phyloP scores from a whole-genome alignment of 805 yeast genomes.

The Priceomyces haplophilus region DNA sequence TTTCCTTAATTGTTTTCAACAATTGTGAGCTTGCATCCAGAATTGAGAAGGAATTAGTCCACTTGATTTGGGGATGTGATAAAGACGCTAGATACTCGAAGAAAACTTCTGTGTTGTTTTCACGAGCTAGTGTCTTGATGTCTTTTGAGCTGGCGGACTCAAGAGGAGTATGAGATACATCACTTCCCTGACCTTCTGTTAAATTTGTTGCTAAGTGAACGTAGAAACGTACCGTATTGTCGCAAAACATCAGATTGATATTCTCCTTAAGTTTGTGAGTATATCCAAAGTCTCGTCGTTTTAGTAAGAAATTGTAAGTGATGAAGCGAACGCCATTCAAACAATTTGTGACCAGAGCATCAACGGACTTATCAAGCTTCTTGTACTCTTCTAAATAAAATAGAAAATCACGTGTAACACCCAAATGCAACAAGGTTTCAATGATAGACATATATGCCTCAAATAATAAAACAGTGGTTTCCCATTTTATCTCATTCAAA shows the following conservation, averaged over 20 bases:
- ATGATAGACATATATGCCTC: conserved; percentile 40
- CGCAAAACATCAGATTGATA: background rate
- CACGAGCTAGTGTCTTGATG: background rate
- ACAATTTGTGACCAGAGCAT: conserved; percentile 21
- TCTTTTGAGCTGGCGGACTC: too few relatives aligned
- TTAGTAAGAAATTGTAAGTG: conserved; percentile 12
- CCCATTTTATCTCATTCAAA: conserved; percentile 31
- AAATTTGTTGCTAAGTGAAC: background rate
- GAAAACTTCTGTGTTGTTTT: background rate
- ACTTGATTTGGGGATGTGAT: background rate
- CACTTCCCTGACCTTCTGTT: background rate
- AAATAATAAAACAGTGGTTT: conserved; percentile 32
- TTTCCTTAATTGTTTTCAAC: conserved; percentile 2
- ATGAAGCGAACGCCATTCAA: conserved; percentile 16
- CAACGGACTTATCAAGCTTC: conserved; percentile 29
- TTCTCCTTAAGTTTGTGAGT: background rate
- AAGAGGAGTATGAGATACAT: too few relatives aligned
- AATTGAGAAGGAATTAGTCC: too few relatives aligned
- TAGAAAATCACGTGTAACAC: conserved; percentile 57
- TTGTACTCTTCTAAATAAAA: conserved; percentile 52
- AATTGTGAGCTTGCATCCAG: background rate
- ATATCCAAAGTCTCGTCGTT: background rate
- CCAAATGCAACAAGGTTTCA: conserved; percentile 43
- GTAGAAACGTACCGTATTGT: background rate
- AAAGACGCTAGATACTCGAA: conserved; percentile 3